These are phyloP conservation scores for Penicillium sclerotigenum DNA, from an alignment of 2,329 filamentous ascomycete species.

Conservation along the genomic window DNA sequence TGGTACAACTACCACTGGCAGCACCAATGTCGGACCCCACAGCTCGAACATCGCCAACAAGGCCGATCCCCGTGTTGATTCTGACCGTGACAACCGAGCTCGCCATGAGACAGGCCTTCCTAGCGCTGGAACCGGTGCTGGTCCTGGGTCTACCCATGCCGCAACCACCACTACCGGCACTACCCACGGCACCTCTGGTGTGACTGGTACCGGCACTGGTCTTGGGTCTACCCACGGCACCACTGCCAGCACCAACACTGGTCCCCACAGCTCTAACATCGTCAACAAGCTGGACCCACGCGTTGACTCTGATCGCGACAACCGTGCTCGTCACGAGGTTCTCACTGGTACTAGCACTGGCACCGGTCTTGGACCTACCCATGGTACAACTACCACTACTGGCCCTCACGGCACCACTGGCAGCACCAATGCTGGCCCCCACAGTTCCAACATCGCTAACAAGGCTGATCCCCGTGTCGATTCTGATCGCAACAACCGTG, in stretches of 20 bases:
- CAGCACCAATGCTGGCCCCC: not conserved
- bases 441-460: slow-evolving; percentile 1
- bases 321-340: not conserved
- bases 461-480: slow-evolving; percentile 19
- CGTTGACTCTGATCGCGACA: slow-evolving; percentile 1
- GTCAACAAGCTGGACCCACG: slow-evolving; percentile 20
- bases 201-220: not conserved
- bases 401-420: not conserved
- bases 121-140: not conserved
- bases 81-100: slow-evolving; percentile 18
- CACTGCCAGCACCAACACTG: not conserved
- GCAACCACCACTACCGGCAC: not conserved
- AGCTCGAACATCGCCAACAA: slow-evolving; percentile 25
- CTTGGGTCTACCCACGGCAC: not conserved
- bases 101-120: not conserved
- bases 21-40: slow-evolving; percentile 13
- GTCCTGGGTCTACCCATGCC: not conserved
- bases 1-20: not conserved
- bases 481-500: slow-evolving; percentile 5
- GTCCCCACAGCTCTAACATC: not conserved
- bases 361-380: not conserved
- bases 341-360: not conserved
- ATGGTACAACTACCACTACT: not conserved
- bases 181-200: not conserved
- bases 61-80: slow-evolving; percentile 22